Conservation (phyloP, 257 asterid species). For the Coffea eugenioides region DNA sequence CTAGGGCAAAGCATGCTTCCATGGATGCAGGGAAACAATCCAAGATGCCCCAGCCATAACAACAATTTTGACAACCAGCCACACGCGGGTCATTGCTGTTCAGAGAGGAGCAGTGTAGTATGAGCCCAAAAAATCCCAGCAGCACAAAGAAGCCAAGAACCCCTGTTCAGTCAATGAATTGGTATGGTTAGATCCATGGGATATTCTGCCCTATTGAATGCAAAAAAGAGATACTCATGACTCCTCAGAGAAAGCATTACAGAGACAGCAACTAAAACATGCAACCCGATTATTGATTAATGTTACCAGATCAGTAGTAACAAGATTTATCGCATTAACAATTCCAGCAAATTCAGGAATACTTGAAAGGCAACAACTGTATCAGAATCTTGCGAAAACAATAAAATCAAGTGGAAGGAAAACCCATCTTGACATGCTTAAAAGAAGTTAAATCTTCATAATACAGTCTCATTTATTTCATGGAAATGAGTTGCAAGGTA, state of each 20-base stretch:
- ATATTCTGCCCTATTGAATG: constrained; percentile 2
- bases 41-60: constrained; percentile 59
- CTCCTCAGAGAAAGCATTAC: neutral
- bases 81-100: constrained; percentile 40
- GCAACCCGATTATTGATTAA: neutral
- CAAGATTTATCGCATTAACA: neutral
- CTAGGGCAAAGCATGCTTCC: constrained; percentile 55
- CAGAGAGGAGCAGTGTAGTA: constrained; percentile 44
- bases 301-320: neutral
- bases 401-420: neutral
- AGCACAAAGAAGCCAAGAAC: constrained; percentile 52
- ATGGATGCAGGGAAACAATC: constrained; percentile 60
- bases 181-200: neutral
- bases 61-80: constrained; percentile 61
- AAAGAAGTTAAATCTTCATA: neutral
- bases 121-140: constrained; percentile 45
- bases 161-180: constrained; percentile 30
- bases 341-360: neutral
- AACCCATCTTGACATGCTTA: neutral
- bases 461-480: neutral
- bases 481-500: neutral
- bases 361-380: neutral
- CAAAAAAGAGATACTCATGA: neutral
- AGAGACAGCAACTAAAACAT: neutral
- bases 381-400: constrained; percentile 5